Base-by-base conservation (phyloP, 1,284 basidiomycete genomes). In the Ceratobasidium sp. region DNA sequence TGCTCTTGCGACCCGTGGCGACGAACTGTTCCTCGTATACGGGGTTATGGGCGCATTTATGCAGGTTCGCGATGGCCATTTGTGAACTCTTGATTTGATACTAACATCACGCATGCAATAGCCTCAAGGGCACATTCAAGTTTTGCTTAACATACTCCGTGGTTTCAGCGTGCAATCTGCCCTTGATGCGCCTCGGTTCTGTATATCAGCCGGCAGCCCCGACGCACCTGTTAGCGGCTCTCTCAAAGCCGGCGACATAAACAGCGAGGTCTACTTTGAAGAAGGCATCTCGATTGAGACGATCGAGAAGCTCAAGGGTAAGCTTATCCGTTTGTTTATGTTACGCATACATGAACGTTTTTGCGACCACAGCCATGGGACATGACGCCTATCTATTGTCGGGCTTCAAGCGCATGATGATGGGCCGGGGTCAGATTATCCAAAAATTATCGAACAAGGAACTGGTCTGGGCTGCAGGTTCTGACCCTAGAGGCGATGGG, bases 41-140 rank as follows among this genome's bases (percentile, higher is more conserved):
- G 95, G 96, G 60, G 94, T 97, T 18, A 97, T 97, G 95, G 94
- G 93, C 71, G 94, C 93, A 1, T 96, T 91, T 82, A 98, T 97
- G 94, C 96, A 97, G 81, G 89, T 87, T 39, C 77, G 80, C 72
- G 77, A 77, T 6, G 26, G 1, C 10, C 34, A 43, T 30, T 26
- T 32, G 39, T 45, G 3, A n/a, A 3, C 75, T 75, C 36, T 75
- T n/a, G 3, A 60, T 55, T 18, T 6, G 6, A 23, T 48, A n/a
- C 28, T 43, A 59, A 45, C n/a, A 10, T 34, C 65, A 23, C 10
- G 30, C 53, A 73, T 52, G 46, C 48, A 18, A 52, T 72, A 92
- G 89, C 91, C 92, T 2, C 92, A 96, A 85, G 94, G 96, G 0
- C 95, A 97, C 76, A 86, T 97, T 0, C 96, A 98, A 82, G 94